These are phyloP conservation scores for Rutstroemia sp. DNA, from an alignment of 2,329 filamentous ascomycete species.

Conservation along the genomic window DNA sequence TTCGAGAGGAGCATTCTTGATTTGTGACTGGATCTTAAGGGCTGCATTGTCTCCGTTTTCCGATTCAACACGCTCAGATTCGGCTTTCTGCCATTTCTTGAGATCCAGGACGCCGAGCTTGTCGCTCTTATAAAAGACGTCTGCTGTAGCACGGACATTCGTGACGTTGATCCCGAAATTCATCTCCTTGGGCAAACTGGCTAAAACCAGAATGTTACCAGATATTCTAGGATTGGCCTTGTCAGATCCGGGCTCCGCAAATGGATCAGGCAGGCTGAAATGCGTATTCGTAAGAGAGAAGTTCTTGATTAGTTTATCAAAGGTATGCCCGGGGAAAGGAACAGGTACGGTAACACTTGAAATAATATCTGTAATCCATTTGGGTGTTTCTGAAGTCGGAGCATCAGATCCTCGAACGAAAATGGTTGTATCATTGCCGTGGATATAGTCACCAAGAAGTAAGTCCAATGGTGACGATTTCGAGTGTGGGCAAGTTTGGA, in stretches of 20 bases:
- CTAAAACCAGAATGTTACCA: conserved; percentile 72
- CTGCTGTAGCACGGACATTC: conserved; percentile 65
- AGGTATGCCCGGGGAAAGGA: conserved; percentile 72
- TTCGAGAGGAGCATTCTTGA: conserved; percentile 72
- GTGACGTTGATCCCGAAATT: conserved; percentile 78
- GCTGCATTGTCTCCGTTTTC: conserved; percentile 49
- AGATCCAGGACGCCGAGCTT: conserved; percentile 79
- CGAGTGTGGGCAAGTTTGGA: conserved; percentile 65
- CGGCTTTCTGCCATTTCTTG: conserved; percentile 74
- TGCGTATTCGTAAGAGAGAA: conserved; percentile 82
- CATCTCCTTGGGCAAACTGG: conserved; percentile 75
- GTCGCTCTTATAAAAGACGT: conserved; percentile 70
- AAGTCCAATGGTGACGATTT: conserved; percentile 77
- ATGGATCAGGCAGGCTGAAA: conserved; percentile 75
- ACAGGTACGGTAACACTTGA: conserved; percentile 77
- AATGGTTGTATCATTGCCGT: conserved; percentile 69
- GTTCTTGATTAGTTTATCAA: conserved; percentile 78
- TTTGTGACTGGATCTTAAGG: conserved; percentile 67
- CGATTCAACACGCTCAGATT: conserved; percentile 62
- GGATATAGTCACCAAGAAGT: conserved; percentile 73
- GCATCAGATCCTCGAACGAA: conserved; percentile 74
- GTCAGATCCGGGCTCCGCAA: conserved; percentile 67
- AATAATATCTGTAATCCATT: conserved; percentile 76
- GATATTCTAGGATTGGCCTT: conserved; percentile 72
- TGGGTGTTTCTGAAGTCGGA: conserved; percentile 60